Conservation (phyloP, 73 alveolate species). For the Effrenium voratum region DNA sequence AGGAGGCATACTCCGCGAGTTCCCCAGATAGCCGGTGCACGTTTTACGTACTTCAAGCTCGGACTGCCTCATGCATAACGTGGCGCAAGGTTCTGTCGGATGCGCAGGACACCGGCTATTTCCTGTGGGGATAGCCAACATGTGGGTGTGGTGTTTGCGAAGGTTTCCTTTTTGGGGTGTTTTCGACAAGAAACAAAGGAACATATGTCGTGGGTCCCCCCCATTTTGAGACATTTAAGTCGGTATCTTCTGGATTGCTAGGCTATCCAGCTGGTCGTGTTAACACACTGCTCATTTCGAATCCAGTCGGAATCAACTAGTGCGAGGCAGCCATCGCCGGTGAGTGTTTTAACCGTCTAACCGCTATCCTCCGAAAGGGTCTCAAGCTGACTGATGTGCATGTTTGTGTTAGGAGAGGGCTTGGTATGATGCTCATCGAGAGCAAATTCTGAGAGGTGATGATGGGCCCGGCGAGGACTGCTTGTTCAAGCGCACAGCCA, state of each 20-base stretch:
- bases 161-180: too few species aligned
- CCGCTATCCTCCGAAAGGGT: too few species aligned
- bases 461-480: constrained; percentile 95
- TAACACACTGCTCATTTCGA: background rate
- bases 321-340: background rate
- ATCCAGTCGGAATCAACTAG: background rate
- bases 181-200: too few species aligned
- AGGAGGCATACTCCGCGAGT: constrained; percentile 97
- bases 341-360: too few species aligned
- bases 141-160: too few species aligned
- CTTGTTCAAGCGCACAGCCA: too few species aligned
- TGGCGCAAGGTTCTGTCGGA: constrained; percentile 57
- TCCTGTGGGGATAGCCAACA: too few species aligned
- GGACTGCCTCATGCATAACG: background rate
- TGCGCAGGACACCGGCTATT: constrained; percentile 34
- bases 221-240: too few species aligned
- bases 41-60: too few species aligned
- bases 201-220: too few species aligned
- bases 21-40: constrained; percentile 46
- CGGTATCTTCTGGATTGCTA: background rate
- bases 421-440: constrained; percentile 98
- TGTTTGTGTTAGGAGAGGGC: constrained; percentile 95
- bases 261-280: background rate
- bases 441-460: constrained; percentile 96
- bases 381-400: constrained; percentile 94